Base-by-base conservation (phyloP, 179 eudicot species). In the Silene vulgaris region DNA sequence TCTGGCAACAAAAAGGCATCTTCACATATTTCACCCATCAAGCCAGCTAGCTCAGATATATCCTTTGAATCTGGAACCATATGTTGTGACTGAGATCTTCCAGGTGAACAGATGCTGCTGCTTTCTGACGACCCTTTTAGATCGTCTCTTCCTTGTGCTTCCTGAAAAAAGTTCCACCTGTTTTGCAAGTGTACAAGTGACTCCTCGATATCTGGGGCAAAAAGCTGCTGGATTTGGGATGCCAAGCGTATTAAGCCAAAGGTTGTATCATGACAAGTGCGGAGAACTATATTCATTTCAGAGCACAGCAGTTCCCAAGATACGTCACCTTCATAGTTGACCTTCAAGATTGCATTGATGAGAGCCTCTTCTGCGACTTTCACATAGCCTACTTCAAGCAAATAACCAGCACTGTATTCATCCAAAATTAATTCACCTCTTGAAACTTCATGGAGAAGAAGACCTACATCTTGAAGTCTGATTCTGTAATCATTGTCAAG, bases 201-300 rank as follows among this genome's bases (percentile, higher is more conserved):
- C 77, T 95, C 99, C 81, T 86, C 93, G 77, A 95, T 72, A 79
- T 92, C 97, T 78, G 97, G 99, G 64, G 97, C 97, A 77, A 88
- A 88, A 45, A 95, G 89, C 78, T 87, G 90, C 88, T 95, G 99
- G 74, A 95, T 85, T 81, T 95, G 99, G 79, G 87, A 82, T 37
- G 86, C 87, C 77, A 92, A 79, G 66, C 79, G 89, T 56, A 87
- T 86, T 37, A 95, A 71, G 62, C 93, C 97, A 72, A 76, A 80
- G 26, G 97, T 74, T 45, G 99, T 89, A 77, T 95, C 99, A 82
- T 92, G 95, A 75, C 99, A 95, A 62, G 99, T 95, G 66, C 86
- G 85, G 11, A 95, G 59, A 72, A 78, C 79, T 78, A 88, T 77
- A 65, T 87, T 89, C 66, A 88, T 89, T 52, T 85, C 89, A 71